These are phyloP conservation scores for Skeletonema potamos DNA, from an alignment of 108 stramenopile species.

Conservation along the genomic window DNA sequence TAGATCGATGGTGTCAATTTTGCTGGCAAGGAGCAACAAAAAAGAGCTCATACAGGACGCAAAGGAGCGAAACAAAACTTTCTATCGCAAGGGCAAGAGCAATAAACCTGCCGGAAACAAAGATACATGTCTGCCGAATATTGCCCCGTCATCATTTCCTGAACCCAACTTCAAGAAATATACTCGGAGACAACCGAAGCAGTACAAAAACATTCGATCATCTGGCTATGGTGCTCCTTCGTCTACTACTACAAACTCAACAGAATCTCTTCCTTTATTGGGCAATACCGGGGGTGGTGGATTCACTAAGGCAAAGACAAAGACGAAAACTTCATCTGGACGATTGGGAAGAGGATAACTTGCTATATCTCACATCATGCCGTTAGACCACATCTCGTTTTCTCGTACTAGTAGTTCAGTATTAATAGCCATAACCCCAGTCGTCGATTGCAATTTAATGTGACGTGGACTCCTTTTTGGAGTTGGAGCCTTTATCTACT, in stretches of 20 bases:
- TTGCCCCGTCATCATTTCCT: not conserved
- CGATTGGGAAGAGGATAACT: not conserved
- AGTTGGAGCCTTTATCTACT: too few species aligned
- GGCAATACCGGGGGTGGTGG: not conserved
- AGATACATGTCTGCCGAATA: not conserved
- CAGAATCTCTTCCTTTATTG: not conserved
- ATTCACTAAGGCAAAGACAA: not conserved
- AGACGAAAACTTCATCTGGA: not conserved
- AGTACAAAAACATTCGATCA: constrained; percentile 22
- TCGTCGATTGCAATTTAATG: too few species aligned
- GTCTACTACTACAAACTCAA: not conserved
- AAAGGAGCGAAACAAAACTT: constrained; percentile 27
- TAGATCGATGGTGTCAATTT: constrained; percentile 46
- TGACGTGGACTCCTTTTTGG: too few species aligned
- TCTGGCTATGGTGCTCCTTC: constrained; percentile 21
- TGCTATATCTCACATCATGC: too few species aligned
- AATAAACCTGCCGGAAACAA: not conserved
- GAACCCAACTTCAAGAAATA: constrained; percentile 13
- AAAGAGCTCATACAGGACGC: constrained; percentile 24
- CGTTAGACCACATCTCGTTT: too few species aligned
- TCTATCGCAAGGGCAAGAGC: constrained; percentile 16
- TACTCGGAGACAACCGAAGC: constrained; percentile 9
- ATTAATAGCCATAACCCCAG: too few species aligned
- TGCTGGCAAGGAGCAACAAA: constrained; percentile 29
- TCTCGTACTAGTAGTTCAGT: too few species aligned